Percentiles rank a stretch among this genome's conserved stretches.
Conservation (phyloP, 1,139 yeast genomes). For the Candida anutae region DNA sequence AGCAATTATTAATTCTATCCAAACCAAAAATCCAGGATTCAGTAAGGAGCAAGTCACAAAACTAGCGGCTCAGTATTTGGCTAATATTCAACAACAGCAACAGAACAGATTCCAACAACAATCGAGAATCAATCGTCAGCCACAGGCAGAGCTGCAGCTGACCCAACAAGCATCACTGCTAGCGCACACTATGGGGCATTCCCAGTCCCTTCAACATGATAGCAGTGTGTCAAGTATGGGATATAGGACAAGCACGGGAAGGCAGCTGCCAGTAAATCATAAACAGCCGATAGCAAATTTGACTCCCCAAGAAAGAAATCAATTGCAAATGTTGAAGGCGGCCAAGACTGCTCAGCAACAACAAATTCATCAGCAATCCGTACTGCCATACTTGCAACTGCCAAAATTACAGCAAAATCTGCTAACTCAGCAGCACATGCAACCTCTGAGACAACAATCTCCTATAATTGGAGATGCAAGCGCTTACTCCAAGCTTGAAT, state of each 20-base stretch:
- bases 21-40: constrained; percentile 59
- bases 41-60: constrained; percentile 67
- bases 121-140: constrained; percentile 2
- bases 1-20: constrained; percentile 61
- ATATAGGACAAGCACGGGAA: no score
- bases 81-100: constrained; percentile 48
- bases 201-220: no score
- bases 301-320: constrained; percentile 31
- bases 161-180: constrained; percentile 1
- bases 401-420: constrained; percentile 9
- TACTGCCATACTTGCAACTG: constrained; percentile 14
- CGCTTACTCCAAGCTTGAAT: constrained; percentile 17
- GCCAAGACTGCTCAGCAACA: constrained; percentile 27
- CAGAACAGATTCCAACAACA: constrained; percentile 15
- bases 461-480: constrained; percentile 6
- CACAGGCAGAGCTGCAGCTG: constrained; percentile 3
- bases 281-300: constrained; percentile 24
- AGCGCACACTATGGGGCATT: no score
- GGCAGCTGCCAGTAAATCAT: constrained; percentile 7
- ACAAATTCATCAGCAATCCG: constrained; percentile 18
- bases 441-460: constrained; percentile 3
- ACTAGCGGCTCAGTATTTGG: constrained; percentile 63
- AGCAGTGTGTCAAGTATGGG: no score
- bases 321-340: constrained; percentile 30
- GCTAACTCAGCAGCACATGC: constrained; percentile 8